These are phyloP conservation scores for Bryoerythrophyllum caledonicum DNA, from an alignment of 225 moss, liverwort and hornwort species.

Conservation along the genomic window DNA sequence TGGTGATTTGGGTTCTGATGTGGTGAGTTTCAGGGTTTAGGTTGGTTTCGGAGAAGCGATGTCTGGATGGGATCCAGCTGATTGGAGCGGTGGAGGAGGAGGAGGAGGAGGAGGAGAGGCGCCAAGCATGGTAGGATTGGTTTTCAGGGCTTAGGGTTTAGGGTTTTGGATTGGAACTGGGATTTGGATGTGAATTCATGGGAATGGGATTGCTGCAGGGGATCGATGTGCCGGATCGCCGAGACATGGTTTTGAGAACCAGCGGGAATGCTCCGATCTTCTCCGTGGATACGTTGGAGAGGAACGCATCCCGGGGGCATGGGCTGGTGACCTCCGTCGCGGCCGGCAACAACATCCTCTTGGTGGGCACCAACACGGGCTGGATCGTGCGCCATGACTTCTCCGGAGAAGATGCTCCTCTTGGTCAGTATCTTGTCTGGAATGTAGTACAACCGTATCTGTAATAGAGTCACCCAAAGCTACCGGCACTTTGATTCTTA, in stretches of 20 bases:
- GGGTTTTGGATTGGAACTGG: background rate
- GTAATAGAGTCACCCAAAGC: too few relatives aligned
- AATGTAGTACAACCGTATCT: background rate
- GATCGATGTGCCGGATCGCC: constrained; percentile 22
- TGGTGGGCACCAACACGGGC: constrained; percentile 79
- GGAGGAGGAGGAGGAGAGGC: constrained; percentile 20
- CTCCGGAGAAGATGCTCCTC: constrained; percentile 50
- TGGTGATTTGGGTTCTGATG: background rate
- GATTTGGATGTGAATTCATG: too few relatives aligned
- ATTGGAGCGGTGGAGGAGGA: constrained; percentile 24
- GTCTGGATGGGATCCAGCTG: constrained; percentile 46
- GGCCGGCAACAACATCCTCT: constrained; percentile 73
- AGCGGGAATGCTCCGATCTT: constrained; percentile 57
- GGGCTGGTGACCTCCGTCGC: constrained; percentile 73
- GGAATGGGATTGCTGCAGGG: constrained; percentile 33
- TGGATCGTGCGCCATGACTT: constrained; percentile 90
- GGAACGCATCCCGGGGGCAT: constrained; percentile 70
- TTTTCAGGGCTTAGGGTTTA: constrained; percentile 3
- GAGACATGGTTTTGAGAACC: constrained; percentile 33
- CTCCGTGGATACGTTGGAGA: constrained; percentile 66
- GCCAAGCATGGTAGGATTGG: constrained; percentile 12
- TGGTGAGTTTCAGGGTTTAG: background rate
- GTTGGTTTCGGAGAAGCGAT: constrained; percentile 6
- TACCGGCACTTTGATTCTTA: too few relatives aligned
- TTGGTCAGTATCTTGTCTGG: constrained; percentile 30